These are phyloP conservation scores for Debaryomyces castellii DNA, from an alignment of 805 yeast species.

Conservation along the genomic window DNA sequence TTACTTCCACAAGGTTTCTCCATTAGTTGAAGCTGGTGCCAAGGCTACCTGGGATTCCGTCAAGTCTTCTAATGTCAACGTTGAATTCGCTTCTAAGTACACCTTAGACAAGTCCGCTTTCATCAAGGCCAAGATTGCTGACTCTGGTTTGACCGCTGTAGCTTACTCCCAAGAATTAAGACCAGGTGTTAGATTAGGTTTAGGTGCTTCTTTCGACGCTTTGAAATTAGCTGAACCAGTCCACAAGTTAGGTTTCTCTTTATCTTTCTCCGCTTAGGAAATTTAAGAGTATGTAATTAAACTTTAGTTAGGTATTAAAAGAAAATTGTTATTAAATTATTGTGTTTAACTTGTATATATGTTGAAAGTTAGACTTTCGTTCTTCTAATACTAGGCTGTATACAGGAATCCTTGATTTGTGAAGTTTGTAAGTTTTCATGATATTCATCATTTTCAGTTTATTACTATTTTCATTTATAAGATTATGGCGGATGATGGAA, in stretches of 20 bases:
- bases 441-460: background rate
- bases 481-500: conserved; percentile 1
- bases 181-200: conserved; percentile 95
- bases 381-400: too few species aligned
- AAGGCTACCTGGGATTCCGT: conserved; percentile 95
- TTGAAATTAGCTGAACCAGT: conserved; percentile 93
- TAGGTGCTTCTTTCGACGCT: conserved; percentile 96
- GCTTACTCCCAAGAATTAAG: conserved; percentile 92
- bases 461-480: background rate
- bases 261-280: conserved; percentile 83
- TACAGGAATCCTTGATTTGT: background rate
- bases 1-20: conserved; percentile 93
- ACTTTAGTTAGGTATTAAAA: background rate
- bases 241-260: conserved; percentile 95
- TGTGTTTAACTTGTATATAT: too few species aligned
- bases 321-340: background rate
- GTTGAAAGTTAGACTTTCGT: too few species aligned
- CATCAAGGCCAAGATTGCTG: conserved; percentile 95
- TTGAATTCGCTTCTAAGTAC: conserved; percentile 96
- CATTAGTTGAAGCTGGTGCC: conserved; percentile 94
- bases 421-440: background rate
- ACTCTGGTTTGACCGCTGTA: conserved; percentile 90
- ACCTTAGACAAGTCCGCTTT: conserved; percentile 82
- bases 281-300: background rate
- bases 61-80: conserved; percentile 75